These are phyloP conservation scores for Fibroporia radiculosa DNA, from an alignment of 768 basidiomycete species.

Conservation along the genomic window DNA sequence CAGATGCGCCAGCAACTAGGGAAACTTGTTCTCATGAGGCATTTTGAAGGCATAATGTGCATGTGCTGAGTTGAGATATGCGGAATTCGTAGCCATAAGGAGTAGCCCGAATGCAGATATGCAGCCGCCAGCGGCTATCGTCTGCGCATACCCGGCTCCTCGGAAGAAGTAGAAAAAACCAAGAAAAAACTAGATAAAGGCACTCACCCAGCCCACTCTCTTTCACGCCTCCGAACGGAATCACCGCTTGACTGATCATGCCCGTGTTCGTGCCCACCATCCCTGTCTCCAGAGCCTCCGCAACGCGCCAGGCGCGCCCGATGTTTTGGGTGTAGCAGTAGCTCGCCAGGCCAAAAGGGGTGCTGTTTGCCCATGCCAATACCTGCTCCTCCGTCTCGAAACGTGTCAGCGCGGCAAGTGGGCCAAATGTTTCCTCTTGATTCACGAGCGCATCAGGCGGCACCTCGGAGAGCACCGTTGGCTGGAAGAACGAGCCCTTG, in stretches of 20 bases:
- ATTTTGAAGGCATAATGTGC: too few species aligned
- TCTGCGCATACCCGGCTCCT: too few species aligned
- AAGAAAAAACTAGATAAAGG: too few species aligned
- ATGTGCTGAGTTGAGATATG: too few species aligned
- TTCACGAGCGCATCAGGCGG: conserved; percentile 55
- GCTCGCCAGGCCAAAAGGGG: conserved; percentile 82
- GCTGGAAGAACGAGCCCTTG: conserved; percentile 65
- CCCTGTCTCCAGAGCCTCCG: conserved; percentile 89
- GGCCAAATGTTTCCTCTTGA: conserved; percentile 93
- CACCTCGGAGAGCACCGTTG: conserved; percentile 88
- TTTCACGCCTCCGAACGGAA: conserved; percentile 89
- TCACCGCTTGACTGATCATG: conserved; percentile 64
- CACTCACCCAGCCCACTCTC: conserved; percentile 68
- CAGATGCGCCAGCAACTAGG: too few species aligned
- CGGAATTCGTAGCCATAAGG: too few species aligned
- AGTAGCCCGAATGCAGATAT: too few species aligned
- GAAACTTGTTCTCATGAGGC: too few species aligned
- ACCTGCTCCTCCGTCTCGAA: conserved; percentile 96
- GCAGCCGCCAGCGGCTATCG: too few species aligned
- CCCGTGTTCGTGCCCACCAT: conserved; percentile 87
- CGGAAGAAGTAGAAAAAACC: too few species aligned
- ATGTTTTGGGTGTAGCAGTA: conserved; percentile 90
- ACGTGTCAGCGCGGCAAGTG: conserved; percentile 76
- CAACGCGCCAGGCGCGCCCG: conserved; percentile 88
- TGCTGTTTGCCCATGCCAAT: conserved; percentile 73